Evolutionary conservation across 1,284 basidiomycete genomes (phyloP), one percentile per base, ranked within the genome.

Genomic region (Tilletia caries): DNA sequence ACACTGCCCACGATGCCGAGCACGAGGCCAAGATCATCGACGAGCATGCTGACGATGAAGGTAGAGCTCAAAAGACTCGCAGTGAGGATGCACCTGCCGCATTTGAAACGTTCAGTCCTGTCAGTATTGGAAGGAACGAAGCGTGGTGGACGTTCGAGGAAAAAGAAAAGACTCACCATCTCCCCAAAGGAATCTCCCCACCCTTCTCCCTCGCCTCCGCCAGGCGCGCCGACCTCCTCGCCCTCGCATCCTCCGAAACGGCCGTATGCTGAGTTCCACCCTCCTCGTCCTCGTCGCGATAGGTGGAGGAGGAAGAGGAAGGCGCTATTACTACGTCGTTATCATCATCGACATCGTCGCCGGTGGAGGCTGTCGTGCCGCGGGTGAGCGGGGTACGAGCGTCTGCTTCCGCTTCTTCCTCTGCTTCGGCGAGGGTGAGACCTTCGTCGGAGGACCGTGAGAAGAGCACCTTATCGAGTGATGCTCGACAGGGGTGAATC

Each of bases 1-100:
- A 95, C 96, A 12, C 93, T 91, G 6, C 96, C 96, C 32, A 99
- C 96, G 81, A 98, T 96, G 3, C 94, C 92, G 37, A 83, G 76
- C 65, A 82, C 76, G 50, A 83, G 68, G n/a, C 76, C 79, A 20
- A 83, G 74, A 66, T 83, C 80, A 46, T 80, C 77, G 34, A 82
- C 76, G n/a, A 77, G 67, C 41, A 83, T 54, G 29, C 72, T 73
- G 65, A 83, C 73, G 27, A 75, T 43, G 27, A 79, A 78, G 10
- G 79, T 78, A 18, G 78, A 73, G 48, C 68, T 68, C 34, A 82
- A 77, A 48, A 82, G 74, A 27, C 69, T 68, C 18, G 73, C 70
- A 10, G 81, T 82, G 68, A 82, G 67, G 29, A 76, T 66, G 64
- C 75, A 76, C 75, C 76, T 69, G 58, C 32, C 48, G 34, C 15